Percentiles rank a stretch among this genome's conserved stretches.
These are phyloP conservation scores for Fusarium burgessii DNA, from an alignment of 2,329 filamentous ascomycete genomes.

Conservation along the genomic window DNA sequence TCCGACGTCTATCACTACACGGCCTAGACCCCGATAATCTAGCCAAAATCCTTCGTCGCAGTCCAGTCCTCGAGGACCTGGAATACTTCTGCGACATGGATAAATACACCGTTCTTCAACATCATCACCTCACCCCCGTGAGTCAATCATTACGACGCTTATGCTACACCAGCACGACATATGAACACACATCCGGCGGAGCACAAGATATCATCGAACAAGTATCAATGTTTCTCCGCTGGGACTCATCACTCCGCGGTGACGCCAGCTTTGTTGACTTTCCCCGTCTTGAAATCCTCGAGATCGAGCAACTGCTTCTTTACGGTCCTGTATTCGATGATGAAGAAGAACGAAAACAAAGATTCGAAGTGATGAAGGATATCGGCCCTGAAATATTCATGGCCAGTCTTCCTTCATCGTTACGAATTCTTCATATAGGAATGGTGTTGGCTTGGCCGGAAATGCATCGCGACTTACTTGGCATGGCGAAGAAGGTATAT, in stretches of 20 bases:
- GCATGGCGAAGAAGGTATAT: slow-evolving; percentile 37
- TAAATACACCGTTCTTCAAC: slow-evolving; percentile 45
- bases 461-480: slow-evolving; percentile 43
- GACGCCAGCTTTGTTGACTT: slow-evolving; percentile 45
- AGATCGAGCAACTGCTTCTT: slow-evolving; percentile 45
- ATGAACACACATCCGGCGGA: slow-evolving; percentile 40
- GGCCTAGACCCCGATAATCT: slow-evolving; percentile 45
- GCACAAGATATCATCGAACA: slow-evolving; percentile 44
- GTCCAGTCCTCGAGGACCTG: slow-evolving; percentile 43
- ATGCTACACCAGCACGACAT: slow-evolving; percentile 45
- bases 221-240: slow-evolving; percentile 41
- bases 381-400: slow-evolving; percentile 43
- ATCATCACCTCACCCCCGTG: slow-evolving; percentile 35
- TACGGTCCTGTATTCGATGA: slow-evolving; percentile 46
- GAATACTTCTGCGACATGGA: slow-evolving; percentile 48
- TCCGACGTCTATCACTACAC: slow-evolving; percentile 44
- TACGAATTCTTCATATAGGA: slow-evolving; percentile 43
- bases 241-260: slow-evolving; percentile 42
- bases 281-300: slow-evolving; percentile 43
- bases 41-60: slow-evolving; percentile 43
- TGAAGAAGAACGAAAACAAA: slow-evolving; percentile 30
- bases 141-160: slow-evolving; percentile 39
- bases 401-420: slow-evolving; percentile 41
- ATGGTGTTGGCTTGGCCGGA: slow-evolving; percentile 47
- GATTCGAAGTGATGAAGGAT: slow-evolving; percentile 36